Evolutionary conservation across 257 asterid species (phyloP).

Genomic region (Gynochthodes officinalis): DNA sequence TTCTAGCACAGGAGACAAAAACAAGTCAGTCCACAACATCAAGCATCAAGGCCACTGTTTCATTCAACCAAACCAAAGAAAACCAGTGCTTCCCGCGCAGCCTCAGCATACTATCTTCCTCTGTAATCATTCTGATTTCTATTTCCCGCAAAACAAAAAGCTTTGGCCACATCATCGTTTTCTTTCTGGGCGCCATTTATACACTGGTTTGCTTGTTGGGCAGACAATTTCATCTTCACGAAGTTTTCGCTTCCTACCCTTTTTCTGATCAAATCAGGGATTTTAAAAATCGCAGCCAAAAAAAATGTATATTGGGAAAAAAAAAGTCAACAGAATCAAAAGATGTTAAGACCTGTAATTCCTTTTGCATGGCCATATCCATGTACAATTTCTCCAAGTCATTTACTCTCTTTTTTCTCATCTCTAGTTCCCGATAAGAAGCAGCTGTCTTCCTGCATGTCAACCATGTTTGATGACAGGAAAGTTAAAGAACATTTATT

Average conservation of each 20-base stretch:
- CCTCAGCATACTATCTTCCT: neutral
- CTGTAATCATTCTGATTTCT: neutral
- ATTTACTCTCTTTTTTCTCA: slow-evolving; percentile 58
- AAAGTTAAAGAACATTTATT: neutral
- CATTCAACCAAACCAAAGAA: too few relatives aligned
- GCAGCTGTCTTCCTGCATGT: slow-evolving; percentile 54
- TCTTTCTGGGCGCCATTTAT: slow-evolving; percentile 75
- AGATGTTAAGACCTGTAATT: slow-evolving; percentile 51
- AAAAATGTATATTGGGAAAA: neutral
- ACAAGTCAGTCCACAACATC: neutral
- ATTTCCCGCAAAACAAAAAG: neutral
- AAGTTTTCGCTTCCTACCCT: slow-evolving; percentile 76
- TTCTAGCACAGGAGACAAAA: neutral
- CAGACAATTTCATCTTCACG: slow-evolving; percentile 71
- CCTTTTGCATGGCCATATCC: slow-evolving; percentile 86
- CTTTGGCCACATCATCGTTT: slow-evolving; percentile 42
- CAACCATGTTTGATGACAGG: neutral
- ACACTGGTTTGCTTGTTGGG: slow-evolving; percentile 58
- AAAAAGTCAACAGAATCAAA: neutral
- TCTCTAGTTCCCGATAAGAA: slow-evolving; percentile 75
- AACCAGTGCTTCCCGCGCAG: neutral
- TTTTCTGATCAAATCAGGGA: slow-evolving; percentile 48
- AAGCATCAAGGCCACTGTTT: neutral
- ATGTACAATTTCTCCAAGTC: slow-evolving; percentile 67
- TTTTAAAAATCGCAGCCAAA: neutral